Evolutionary conservation across 208 protist species (phyloP), one percentile per base, ranked within the genome.

Genomic region (Trypanosoma theileri): DNA sequence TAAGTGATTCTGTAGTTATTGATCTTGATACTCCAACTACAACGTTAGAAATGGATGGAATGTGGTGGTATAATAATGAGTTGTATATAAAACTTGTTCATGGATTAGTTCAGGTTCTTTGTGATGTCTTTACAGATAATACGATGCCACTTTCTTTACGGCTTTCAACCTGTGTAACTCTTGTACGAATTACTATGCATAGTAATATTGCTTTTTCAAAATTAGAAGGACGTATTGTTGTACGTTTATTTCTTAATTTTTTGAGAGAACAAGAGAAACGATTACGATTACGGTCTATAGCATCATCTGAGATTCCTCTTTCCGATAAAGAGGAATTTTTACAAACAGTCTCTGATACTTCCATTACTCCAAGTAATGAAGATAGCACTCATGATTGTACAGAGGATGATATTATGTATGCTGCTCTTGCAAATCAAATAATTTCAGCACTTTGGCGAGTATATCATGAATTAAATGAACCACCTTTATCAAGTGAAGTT

Each of bases 401-500:
- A 26, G 55, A 64, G 16, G 64, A 77, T 1, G 55, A 59, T 45
- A 13, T 21, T 40, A 28, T 64, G 28, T 55, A 41, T 52, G 48
- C 76, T 41, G 57, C 56, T 50, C 64, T 89, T 11, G 79, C 72
- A 3, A 63, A 78, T 1, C 61, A 69, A 13, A 74, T 82, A 3
- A 59, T 86, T 19, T 44, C 66, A 3, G 59, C 80, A 17, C 55
- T 94, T n/a, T 84, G 84, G 78, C 76, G 76, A 51, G 74, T 77
- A 16, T 94, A 88, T 70, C 69, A 82, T 40, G 66, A 79, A 4
- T 55, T 94, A 28, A 70, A 77, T 4, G 67, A 80, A 13, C 31
- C 70, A 0, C 85, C 88, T 1, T 63, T 88, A 31, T 82, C 81
- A n/a, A 79, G 77, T 48, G 88, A 94, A 54, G 77, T 79, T 9